Base-by-base conservation (phyloP, 345 rosid genomes). In the Mallotus nudiflorus region DNA sequence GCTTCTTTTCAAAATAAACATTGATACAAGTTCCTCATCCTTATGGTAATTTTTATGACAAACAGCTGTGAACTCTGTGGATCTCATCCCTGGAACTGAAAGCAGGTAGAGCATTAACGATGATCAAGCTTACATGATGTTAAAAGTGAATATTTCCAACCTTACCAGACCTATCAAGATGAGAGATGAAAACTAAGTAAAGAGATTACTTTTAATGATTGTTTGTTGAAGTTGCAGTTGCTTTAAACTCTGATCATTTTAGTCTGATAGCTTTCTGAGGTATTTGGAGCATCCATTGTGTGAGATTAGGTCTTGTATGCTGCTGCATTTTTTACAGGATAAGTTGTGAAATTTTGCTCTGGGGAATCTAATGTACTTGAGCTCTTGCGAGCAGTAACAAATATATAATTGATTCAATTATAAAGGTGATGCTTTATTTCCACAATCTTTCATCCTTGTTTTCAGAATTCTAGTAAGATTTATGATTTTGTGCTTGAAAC, bases 21-120 rank as follows among this genome's bases (percentile, higher is more conserved):
- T 39, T 31, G 42, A 16, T 19, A 12, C 56, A 49, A 57, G 62
- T 51, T 68, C 44, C 50, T 31, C 29, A 10, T 42, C 48, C 25
- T 28, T 46, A 31, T 40, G 22, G 42, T 28, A 27, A 63, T 42
- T 49, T 76, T 51, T 46, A 63, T 24, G 15, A 19, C 48, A 61
- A 54, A 72, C 65, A 61, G 73, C 67, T 62, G 49, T n/a, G 61
- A 68, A 31, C 24, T 64, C 61, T 66, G 13, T 39, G 37, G 66
- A 73, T 44, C 56, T 58, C 33, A 9, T 59, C 37, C 39, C 37
- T 4, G 65, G 61, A 48, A 46, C 66, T 63, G 65, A 22, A n/a
- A 52, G 61, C 69, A 44, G 73, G 71, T 16, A 31, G n/a, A n/a
- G 56, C n/a, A 25, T 65, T 24, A 61, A 29, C 42, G 33, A 18